Conservation (phyloP, 2,329 filamentous ascomycete genomes). For the Mycogone perniciosa region DNA sequence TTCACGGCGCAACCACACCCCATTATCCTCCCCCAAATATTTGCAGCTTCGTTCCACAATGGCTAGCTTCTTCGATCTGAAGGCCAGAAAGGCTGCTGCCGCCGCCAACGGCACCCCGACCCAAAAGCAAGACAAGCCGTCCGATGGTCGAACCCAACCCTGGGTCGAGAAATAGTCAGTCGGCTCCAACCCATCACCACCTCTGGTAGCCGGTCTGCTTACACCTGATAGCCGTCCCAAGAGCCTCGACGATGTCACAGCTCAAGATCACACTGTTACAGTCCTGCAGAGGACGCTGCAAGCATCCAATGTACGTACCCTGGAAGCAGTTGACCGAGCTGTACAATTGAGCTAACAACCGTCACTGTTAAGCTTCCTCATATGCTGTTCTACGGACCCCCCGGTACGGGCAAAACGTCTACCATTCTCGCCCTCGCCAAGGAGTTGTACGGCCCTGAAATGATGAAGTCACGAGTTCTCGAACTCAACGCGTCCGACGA, state of each 20-base stretch:
- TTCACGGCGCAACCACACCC: not conserved
- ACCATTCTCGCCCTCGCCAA: constrained; percentile 96
- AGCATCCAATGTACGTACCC: constrained; percentile 70
- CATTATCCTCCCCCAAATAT: not conserved
- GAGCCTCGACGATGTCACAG: constrained; percentile 87
- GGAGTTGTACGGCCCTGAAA: constrained; percentile 91
- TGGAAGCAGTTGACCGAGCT: not conserved
- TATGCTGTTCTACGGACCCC: constrained; percentile 98
- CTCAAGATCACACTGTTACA: constrained; percentile 93
- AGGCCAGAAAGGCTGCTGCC: constrained; percentile 76
- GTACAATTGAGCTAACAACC: constrained; percentile 4
- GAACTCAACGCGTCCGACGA: constrained; percentile 99
- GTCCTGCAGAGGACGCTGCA: constrained; percentile 89
- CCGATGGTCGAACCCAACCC: constrained; percentile 65
- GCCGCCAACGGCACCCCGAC: constrained; percentile 56
- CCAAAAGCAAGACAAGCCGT: constrained; percentile 56
- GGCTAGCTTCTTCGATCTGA: constrained; percentile 93
- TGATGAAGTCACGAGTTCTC: constrained; percentile 90
- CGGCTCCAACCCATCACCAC: constrained; percentile 4
- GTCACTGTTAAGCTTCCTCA: constrained; percentile 63
- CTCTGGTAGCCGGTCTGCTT: constrained; percentile 16
- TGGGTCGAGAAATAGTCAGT: constrained; percentile 99
- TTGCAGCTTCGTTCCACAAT: constrained; percentile 39
- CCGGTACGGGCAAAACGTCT: constrained; percentile 95
- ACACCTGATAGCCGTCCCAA: constrained; percentile 71